Percentiles rank a stretch among this genome's conserved stretches.
These are phyloP conservation scores for Calonectria henricotiae DNA, from an alignment of 2,329 filamentous ascomycete species.

Conservation along the genomic window DNA sequence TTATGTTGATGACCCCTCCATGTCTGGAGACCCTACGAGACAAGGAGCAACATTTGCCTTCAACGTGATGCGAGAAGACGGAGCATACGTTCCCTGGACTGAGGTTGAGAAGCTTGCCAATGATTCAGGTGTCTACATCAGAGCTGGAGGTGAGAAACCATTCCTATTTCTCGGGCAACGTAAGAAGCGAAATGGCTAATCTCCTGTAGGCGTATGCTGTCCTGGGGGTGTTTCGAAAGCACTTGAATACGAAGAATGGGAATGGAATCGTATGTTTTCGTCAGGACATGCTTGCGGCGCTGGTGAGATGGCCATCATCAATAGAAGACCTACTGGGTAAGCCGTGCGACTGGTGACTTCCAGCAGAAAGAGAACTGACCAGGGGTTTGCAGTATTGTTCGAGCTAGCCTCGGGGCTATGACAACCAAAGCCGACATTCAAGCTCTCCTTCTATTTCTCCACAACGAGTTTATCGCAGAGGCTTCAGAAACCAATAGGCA, in stretches of 20 bases:
- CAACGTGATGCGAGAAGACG: constrained; percentile 71
- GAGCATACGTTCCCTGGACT: constrained; percentile 70
- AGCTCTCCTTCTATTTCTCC: constrained; percentile 65
- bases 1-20: constrained; percentile 66
- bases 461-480: constrained; percentile 42
- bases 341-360: constrained; percentile 29
- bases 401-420: constrained; percentile 76
- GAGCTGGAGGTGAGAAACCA: constrained; percentile 65
- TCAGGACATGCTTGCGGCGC: constrained; percentile 73
- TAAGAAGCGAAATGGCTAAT: constrained; percentile 9
- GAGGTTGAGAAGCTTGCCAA: constrained; percentile 75
- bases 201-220: constrained; percentile 63
- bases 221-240: constrained; percentile 66
- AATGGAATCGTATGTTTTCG: constrained; percentile 70
- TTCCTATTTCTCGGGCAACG: too few relatives aligned
- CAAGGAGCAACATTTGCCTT: constrained; percentile 78
- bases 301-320: constrained; percentile 68
- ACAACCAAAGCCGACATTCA: constrained; percentile 72
- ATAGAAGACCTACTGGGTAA: constrained; percentile 70
- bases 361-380: constrained; percentile 33
- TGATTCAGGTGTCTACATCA: constrained; percentile 71
- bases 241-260: constrained; percentile 68
- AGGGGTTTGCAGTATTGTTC: constrained; percentile 65
- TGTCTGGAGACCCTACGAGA: constrained; percentile 67
- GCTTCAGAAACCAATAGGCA: constrained; percentile 19